A percentile compares a stretch with the other conserved stretches of the same genome.
phyloP scores from a whole-genome alignment of 192 early-diverging fungal genomes.

The Coemansia sp. region DNA sequence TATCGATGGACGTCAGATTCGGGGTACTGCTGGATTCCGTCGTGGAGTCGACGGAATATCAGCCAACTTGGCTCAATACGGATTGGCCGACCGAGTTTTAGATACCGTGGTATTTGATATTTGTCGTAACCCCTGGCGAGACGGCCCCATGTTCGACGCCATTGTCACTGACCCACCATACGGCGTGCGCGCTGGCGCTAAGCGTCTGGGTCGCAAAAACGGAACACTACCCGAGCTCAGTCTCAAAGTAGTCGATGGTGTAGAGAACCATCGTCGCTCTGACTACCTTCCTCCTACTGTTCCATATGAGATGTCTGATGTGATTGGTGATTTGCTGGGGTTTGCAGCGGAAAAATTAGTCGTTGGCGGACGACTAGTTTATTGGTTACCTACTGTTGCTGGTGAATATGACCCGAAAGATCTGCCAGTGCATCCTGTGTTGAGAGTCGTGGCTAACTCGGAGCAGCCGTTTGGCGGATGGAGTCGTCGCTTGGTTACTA shows the following conservation, averaged over 20 bases:
- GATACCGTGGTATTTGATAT: slow-evolving; percentile 88
- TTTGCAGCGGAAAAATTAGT: slow-evolving; percentile 82
- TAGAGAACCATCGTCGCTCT: slow-evolving; percentile 49
- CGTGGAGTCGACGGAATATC: slow-evolving; percentile 59
- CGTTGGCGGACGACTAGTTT: slow-evolving; percentile 86
- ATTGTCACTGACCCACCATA: slow-evolving; percentile 96
- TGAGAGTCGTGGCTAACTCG: slow-evolving; percentile 80
- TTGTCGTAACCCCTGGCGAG: slow-evolving; percentile 83
- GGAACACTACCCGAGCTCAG: slow-evolving; percentile 35
- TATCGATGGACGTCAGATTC: slow-evolving; percentile 97
- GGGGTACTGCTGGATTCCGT: slow-evolving; percentile 70
- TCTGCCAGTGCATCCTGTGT: slow-evolving; percentile 78
- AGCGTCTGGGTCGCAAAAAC: slow-evolving; percentile 76
- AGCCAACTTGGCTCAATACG: slow-evolving; percentile 89
- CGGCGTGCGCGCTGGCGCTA: slow-evolving; percentile 96
- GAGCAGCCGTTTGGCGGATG: slow-evolving; percentile 96
- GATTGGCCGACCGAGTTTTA: slow-evolving; percentile 70
- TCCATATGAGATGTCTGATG: slow-evolving; percentile 94
- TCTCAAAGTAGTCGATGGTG: slow-evolving; percentile 42
- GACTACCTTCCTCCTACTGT: slow-evolving; percentile 90
- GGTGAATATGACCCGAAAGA: slow-evolving; percentile 82
- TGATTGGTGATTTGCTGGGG: slow-evolving; percentile 80
- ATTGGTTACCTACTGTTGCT: slow-evolving; percentile 94
- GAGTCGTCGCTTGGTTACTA: slow-evolving; percentile 89
- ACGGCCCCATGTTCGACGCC: slow-evolving; percentile 74